Evolutionary conservation across 805 yeast species (phyloP).

Genomic region (Candida verbasci): DNA sequence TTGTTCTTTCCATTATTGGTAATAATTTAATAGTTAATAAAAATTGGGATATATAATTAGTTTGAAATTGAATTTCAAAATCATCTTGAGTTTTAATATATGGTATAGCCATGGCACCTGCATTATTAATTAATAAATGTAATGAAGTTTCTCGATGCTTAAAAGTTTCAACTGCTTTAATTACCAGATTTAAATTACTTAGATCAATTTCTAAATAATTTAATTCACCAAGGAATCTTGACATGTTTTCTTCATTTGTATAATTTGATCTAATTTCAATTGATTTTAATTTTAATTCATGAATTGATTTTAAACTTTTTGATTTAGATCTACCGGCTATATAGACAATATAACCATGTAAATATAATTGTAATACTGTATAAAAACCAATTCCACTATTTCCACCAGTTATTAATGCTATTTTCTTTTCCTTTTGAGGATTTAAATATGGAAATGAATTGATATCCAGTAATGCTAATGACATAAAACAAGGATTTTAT

Average conservation of each 20-base stretch:
- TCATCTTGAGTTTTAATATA: constrained; percentile 58
- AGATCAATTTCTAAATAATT: constrained; percentile 36
- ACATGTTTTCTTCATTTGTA: constrained; percentile 15
- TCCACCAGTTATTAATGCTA: constrained; percentile 78
- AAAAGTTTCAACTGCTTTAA: constrained; percentile 44
- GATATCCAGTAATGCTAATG: constrained; percentile 5
- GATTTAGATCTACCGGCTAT: constrained; percentile 64
- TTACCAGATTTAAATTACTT: constrained; percentile 27
- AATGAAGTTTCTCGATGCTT: constrained; percentile 43
- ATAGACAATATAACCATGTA: constrained; percentile 75
- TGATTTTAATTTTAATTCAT: constrained; percentile 55
- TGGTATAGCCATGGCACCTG: constrained; percentile 80
- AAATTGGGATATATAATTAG: constrained; percentile 74
- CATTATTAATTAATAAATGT: constrained; percentile 68
- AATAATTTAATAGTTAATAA: constrained; percentile 59
- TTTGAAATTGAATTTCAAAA: constrained; percentile 76
- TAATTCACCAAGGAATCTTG: constrained; percentile 31
- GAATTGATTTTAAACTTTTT: constrained; percentile 54
- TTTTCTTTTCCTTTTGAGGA: constrained; percentile 50
- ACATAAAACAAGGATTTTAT: constrained; percentile 1
- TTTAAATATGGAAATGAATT: constrained; percentile 56
- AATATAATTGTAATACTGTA: constrained; percentile 67
- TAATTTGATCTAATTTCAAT: constrained; percentile 18
- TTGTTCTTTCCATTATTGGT: constrained; percentile 45
- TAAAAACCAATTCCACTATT: constrained; percentile 78